Evolutionary conservation across 371 early-diverging fungal species (phyloP).

Genomic region (Rhizopus microsporus): DNA sequence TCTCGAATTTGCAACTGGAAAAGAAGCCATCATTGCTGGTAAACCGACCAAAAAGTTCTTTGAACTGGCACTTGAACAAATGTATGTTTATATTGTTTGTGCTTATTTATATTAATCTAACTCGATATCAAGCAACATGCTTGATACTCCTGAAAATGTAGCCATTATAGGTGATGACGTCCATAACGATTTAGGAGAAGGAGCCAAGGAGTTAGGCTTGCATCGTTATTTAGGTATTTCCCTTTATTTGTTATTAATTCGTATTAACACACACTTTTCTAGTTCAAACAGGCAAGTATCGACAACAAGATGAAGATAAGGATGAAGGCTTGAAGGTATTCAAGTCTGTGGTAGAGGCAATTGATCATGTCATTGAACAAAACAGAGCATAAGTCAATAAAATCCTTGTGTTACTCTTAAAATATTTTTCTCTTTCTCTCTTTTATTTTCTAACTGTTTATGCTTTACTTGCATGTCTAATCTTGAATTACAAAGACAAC

Average conservation of each 20-base stretch:
- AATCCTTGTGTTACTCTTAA: background rate
- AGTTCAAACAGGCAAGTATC: constrained; percentile 86
- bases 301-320: constrained; percentile 62
- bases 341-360: constrained; percentile 46
- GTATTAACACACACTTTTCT: background rate
- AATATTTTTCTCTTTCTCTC: constrained; percentile 1
- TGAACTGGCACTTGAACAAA: constrained; percentile 70
- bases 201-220: constrained; percentile 71
- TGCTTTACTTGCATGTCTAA: constrained; percentile 21
- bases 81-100: constrained; percentile 40
- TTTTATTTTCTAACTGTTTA: constrained; percentile 1
- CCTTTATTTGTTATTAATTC: background rate
- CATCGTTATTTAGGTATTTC: constrained; percentile 63
- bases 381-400: constrained; percentile 3
- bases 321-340: constrained; percentile 29
- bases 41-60: constrained; percentile 81
- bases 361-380: constrained; percentile 37
- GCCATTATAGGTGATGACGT: constrained; percentile 90
- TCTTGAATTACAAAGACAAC: constrained; percentile 21
- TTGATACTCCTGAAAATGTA: constrained; percentile 47
- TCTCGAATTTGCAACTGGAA: constrained; percentile 75
- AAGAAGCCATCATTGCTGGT: constrained; percentile 73
- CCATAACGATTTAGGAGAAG: constrained; percentile 75
- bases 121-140: constrained; percentile 26
- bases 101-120: background rate